Base-by-base conservation (phyloP, 2,329 filamentous ascomycete genomes). In the Macroventuria anomochaeta region DNA sequence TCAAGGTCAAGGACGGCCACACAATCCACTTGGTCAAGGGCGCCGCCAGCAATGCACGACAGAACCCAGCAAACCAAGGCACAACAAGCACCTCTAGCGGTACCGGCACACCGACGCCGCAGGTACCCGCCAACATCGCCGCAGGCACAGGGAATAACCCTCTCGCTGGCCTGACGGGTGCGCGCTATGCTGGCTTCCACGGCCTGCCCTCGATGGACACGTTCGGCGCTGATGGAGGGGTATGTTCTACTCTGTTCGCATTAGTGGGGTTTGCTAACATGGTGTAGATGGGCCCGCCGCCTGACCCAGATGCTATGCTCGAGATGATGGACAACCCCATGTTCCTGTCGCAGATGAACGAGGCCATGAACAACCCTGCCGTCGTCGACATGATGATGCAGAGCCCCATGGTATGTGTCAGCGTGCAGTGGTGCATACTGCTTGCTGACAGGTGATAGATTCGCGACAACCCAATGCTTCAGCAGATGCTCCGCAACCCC, bases 1-100 rank as follows among this genome's bases (percentile, higher is more conserved):
- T 96, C 80, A 97, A 97, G 81, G 93, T 99, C 76, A 97, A 97
- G 82, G 83, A 91, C 61, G 92, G 93, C 60, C 95, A 97, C 76
- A 97, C 93, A 15, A 87, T 99, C 65, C 95, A 99, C 75, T 85
- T 99, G 68, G 95, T 99, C 68, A 97, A 96, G 81, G 96, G 92
- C 72, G 93, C 95, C 37, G 90, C 90, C 56, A 97, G 93, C 83
- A 96, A 96, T 68, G 83, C 82, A 58, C 81, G 82, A 52, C 83
- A 84, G 66, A 82, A 81, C 59, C 81, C 80, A 12, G 76, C 83
- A 17, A 79, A 76, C 56, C 81, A 83, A 65, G 74, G 77, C 49
- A 55, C 66, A n/a, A 36, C 62, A 39, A 67, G 66, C 57, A 70
- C 78, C 29, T 33, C 65, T 7, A 63, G 62, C 34, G 66, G 69